Evolutionary conservation across 192 early-diverging fungal species (phyloP), one percentile per base, ranked within the genome.

Genomic region (Coemansia biformis): DNA sequence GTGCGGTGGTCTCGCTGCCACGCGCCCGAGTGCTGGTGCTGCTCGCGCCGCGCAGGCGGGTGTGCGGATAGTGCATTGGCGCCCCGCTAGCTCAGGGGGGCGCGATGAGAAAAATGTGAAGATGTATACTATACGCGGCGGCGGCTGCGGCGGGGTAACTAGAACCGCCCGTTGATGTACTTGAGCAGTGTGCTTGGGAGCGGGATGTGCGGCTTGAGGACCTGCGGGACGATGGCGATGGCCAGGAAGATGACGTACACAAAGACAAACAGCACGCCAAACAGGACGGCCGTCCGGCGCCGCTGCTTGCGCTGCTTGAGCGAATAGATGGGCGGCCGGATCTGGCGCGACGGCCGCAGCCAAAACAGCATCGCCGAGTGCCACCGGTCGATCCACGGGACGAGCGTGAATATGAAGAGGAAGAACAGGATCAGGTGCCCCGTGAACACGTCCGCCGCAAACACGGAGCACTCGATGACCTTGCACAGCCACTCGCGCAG

Each of bases 281-380:
- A 90, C 9, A 58, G 50, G 53, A 86, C 83, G 6, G 83, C 80
- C 19, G 84, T 77, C 19, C 74, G 69, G 29, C 78, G 72, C 17
- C 87, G 77, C 43, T 81, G 75, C 37, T 75, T 66, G 47, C 77
- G 61, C 52, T 84, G 62, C 58, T 82, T 83, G 40, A 79, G 75
- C 47, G 85, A 83, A 59, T 79, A 83, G 48, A 88, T 87, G 5
- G 86, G 88, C 26, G 76, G 64, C 12, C 81, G 78, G 59, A 88
- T 86, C 63, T 90, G 86, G 39, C 86, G 78, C 64, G 80, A 84
- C 7, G 88, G 88, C 18, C 85, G 80, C 51, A 88, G 59, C 88
- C 88, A 90, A 55, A 90, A 90, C 36, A 90, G 75, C 85, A 90
- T 86, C 5, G 77, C 79, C 12, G 83, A 86, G 57, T 90, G 88